These are phyloP conservation scores for Polytolypa hystricis DNA, from an alignment of 2,329 filamentous ascomycete genomes.

Conservation along the genomic window DNA sequence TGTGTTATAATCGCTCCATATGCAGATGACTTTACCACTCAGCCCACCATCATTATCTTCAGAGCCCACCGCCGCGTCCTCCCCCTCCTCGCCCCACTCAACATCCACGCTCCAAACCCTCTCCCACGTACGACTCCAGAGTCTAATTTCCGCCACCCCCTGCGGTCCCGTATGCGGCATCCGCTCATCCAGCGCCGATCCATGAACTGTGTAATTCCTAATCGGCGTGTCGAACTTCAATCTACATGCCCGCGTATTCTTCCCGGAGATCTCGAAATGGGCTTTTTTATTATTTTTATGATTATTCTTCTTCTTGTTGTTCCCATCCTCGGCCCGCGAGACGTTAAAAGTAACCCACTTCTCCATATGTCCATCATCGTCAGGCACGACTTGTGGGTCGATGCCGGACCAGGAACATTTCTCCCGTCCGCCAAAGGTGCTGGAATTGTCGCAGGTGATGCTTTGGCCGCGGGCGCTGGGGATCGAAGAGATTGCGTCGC, in stretches of 20 bases:
- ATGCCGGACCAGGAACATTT: conserved; percentile 64
- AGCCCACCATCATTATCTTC: conserved; percentile 29
- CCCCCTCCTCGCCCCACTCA: conserved; percentile 42
- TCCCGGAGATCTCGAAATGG: conserved; percentile 54
- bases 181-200: conserved; percentile 46
- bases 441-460: conserved; percentile 40
- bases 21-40: conserved; percentile 59
- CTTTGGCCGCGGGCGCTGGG: conserved; percentile 58
- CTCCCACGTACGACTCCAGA: conserved; percentile 76
- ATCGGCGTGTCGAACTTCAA: conserved; percentile 61
- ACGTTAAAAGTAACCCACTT: conserved; percentile 61
- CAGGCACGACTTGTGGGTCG: conserved; percentile 50
- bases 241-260: conserved; percentile 69
- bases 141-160: conserved; percentile 56
- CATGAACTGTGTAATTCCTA: conserved; percentile 51
- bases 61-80: background rate
- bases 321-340: conserved; percentile 32
- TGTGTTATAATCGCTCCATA: conserved; percentile 78
- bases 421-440: conserved; percentile 30
- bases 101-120: conserved; percentile 66
- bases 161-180: conserved; percentile 53
- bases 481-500: conserved; percentile 54
- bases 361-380: conserved; percentile 30
- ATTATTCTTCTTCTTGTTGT: too few species aligned
- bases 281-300: too few species aligned